phyloP scores from a whole-genome alignment of 768 basidiomycete species.

The Exsudoporus frostii region DNA sequence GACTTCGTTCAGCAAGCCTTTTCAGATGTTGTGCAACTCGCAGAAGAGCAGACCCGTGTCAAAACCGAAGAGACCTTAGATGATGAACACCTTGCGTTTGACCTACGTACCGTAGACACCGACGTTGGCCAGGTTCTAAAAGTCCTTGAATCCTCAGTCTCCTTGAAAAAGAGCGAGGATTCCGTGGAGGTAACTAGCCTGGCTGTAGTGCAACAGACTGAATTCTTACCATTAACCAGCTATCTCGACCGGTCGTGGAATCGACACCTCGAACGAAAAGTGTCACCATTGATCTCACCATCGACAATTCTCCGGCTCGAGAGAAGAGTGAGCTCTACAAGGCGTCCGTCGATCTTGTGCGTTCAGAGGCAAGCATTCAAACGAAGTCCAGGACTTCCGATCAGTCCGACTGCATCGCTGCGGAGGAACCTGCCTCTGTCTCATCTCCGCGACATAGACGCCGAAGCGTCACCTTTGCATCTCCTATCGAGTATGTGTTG shows the following conservation, averaged over 20 bases:
- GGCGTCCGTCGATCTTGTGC: background rate
- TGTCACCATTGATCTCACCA: slow-evolving; percentile 46
- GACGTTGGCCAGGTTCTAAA: background rate
- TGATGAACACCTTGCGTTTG: background rate
- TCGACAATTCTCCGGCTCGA: slow-evolving; percentile 26
- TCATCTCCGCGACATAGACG: slow-evolving; percentile 9
- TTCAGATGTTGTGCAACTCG: background rate
- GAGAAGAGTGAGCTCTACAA: background rate
- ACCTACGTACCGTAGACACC: background rate
- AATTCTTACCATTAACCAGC: slow-evolving; percentile 12
- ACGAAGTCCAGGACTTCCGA: background rate
- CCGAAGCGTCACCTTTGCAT: slow-evolving; percentile 31
- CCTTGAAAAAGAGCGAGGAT: slow-evolving; percentile 2
- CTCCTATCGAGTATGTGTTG: slow-evolving; percentile 20
- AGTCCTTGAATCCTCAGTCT: background rate
- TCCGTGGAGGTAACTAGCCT: slow-evolving; percentile 9
- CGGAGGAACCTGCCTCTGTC: background rate
- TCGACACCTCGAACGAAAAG: slow-evolving; percentile 21
- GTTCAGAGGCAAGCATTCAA: background rate
- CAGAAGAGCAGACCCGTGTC: background rate
- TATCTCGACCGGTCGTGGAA: slow-evolving; percentile 1
- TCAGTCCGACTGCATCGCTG: background rate
- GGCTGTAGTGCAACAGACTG: background rate
- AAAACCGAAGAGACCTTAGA: slow-evolving; percentile 1
- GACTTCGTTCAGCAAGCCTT: slow-evolving; percentile 11